phyloP scores from a whole-genome alignment of 805 yeast species.

The Grigorovia transvaalensis region DNA sequence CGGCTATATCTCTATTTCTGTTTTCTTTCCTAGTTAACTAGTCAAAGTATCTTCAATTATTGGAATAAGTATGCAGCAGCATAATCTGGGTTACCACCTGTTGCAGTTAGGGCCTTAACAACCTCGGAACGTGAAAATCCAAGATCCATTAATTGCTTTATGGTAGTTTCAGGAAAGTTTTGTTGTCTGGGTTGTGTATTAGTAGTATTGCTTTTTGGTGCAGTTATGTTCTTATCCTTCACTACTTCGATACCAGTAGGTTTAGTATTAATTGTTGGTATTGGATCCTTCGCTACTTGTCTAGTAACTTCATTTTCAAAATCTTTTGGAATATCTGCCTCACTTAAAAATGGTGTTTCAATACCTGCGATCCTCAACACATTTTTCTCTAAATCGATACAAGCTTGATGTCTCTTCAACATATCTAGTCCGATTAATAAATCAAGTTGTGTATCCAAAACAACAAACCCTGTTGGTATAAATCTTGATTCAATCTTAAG shows the following conservation, averaged over 20 bases:
- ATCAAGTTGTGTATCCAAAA: constrained; percentile 54
- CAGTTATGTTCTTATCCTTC: neutral
- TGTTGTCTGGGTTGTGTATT: neutral
- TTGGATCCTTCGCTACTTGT: neutral
- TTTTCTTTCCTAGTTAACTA: too few species aligned
- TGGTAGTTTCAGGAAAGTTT: constrained; percentile 28
- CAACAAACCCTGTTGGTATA: constrained; percentile 60
- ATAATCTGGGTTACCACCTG: constrained; percentile 70
- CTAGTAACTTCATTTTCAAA: constrained; percentile 1
- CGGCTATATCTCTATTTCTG: too few species aligned
- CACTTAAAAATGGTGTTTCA: constrained; percentile 62
- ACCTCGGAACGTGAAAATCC: constrained; percentile 67
- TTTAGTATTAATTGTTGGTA: neutral
- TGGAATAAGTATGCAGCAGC: constrained; percentile 73
- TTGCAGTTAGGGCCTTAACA: constrained; percentile 47
- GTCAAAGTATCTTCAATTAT: neutral
- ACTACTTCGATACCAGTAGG: neutral
- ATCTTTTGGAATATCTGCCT: constrained; percentile 49
- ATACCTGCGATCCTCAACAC: constrained; percentile 61
- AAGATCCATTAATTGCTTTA: constrained; percentile 44
- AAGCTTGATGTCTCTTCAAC: constrained; percentile 80
- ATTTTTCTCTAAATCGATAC: constrained; percentile 60
- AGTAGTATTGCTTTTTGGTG: neutral
- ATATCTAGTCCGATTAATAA: constrained; percentile 81
- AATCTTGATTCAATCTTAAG: constrained; percentile 58